Base-by-base conservation (phyloP, 495 filamentous ascomycete species). In the Zalerion maritima region DNA sequence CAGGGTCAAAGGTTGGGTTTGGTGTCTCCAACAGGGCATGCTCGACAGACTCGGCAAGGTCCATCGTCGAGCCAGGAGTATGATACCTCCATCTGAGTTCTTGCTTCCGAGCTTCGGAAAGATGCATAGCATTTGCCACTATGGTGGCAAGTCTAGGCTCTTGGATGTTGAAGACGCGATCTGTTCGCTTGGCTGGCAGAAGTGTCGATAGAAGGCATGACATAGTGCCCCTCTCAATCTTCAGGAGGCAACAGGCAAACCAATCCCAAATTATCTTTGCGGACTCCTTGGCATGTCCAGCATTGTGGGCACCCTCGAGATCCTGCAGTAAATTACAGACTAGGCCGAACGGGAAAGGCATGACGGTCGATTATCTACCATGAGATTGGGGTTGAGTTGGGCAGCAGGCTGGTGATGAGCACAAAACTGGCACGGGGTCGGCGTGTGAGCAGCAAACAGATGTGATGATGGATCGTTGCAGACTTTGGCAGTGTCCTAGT, bases 141-240 rank as follows among this genome's bases (percentile, higher is more conserved):
- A 76, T 59, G 16, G 59, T 60, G 20, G 73, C 67, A 1, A 92
- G 57, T 2, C 57, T 61, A 8, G 49, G 49, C 10, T 66, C 61
- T 36, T 79, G 65, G 1, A 89, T 52, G 33, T 54, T 57, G 46
- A 84, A 92, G 6, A 82, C 75, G 14, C 82, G 64, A 45, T 92
- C 84, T 0, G 64, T 65, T 31, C 81, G 61, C 41, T 68, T 74
- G 35, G 81, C 73, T 0, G 84, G 84, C 11, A 85, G 65, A 9
- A 92, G 55, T 16, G 73, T 70, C 3, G 77, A 82, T 1, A 89
- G 60, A 13, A 89, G 52, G 0, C 75, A 73, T 2, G 67, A 50
- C 57, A 45, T 68, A 35, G 5, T 85, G 56, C 4, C 44, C 46
- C 8, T 50, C 47, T 1, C 52, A 64, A 47, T 83, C 34, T 65